A percentile compares a stretch with the other conserved stretches of the same genome.
Evolutionary conservation across 805 yeast genomes (phyloP).

Genomic region (Candida nonsorbophila): DNA sequence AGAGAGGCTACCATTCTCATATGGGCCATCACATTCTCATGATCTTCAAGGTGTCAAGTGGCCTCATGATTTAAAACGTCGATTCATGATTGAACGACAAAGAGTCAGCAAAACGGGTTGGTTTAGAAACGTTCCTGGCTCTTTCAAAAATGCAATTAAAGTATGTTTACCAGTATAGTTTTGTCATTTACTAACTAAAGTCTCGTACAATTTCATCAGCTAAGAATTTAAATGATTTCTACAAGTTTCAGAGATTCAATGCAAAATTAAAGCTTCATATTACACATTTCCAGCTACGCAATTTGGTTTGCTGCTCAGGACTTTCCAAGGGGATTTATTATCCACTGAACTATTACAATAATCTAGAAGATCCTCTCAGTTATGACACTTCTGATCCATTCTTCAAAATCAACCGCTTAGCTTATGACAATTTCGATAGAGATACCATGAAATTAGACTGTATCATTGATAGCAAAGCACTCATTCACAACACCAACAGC

Average conservation of each 20-base stretch:
- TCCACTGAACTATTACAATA: slow-evolving; percentile 28
- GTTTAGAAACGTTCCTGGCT: slow-evolving; percentile 33
- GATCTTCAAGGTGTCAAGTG: slow-evolving; percentile 35
- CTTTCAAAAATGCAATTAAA: slow-evolving; percentile 24
- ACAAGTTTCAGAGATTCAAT: slow-evolving; percentile 33
- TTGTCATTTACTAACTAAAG: neutral
- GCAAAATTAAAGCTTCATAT: slow-evolving; percentile 43
- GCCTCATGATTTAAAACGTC: slow-evolving; percentile 25
- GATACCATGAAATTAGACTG: slow-evolving; percentile 31
- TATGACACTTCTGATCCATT: slow-evolving; percentile 20
- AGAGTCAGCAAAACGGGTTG: slow-evolving; percentile 31
- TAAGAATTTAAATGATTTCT: too few species aligned
- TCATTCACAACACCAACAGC: slow-evolving; percentile 24
- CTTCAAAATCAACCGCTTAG: slow-evolving; percentile 32
- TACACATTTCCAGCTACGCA: slow-evolving; percentile 54
- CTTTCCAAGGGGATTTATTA: slow-evolving; percentile 32
- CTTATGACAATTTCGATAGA: slow-evolving; percentile 9
- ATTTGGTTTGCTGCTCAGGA: slow-evolving; percentile 39
- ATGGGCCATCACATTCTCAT: slow-evolving; percentile 2
- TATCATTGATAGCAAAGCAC: slow-evolving; percentile 29
- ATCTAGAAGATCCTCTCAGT: slow-evolving; percentile 19
- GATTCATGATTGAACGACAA: slow-evolving; percentile 26
- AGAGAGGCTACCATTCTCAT: slow-evolving; percentile 25
- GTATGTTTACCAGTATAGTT: slow-evolving; percentile 18
- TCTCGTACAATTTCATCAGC: neutral